These are phyloP conservation scores for Zizania palustris DNA, from an alignment of 202 grass and related monocot genomes.

Conservation along the genomic window DNA sequence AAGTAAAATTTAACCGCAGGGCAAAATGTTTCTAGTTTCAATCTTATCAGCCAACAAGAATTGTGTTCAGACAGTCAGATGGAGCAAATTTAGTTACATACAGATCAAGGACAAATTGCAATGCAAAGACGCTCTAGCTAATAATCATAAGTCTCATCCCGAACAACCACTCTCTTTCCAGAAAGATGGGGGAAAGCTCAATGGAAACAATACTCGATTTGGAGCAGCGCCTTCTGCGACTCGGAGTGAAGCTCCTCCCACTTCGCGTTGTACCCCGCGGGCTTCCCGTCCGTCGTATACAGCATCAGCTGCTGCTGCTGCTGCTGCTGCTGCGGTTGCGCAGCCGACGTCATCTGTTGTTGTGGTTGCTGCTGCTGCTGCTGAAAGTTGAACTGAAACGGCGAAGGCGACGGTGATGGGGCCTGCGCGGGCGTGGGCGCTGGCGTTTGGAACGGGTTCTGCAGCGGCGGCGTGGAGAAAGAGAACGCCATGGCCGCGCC, in stretches of 20 bases:
- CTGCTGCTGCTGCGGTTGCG: slow-evolving; percentile 15
- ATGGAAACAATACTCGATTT: slow-evolving; percentile 71
- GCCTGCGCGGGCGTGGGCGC: slow-evolving; percentile 31
- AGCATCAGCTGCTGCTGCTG: slow-evolving; percentile 56
- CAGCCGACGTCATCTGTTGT: slow-evolving; percentile 1
- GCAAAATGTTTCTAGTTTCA: neutral
- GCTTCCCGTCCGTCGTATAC: slow-evolving; percentile 63
- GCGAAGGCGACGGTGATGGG: slow-evolving; percentile 43
- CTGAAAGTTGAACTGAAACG: slow-evolving; percentile 50
- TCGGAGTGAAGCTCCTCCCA: slow-evolving; percentile 87
- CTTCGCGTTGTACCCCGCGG: slow-evolving; percentile 76
- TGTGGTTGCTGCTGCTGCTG: slow-evolving; percentile 38
- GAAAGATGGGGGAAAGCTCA: neutral
- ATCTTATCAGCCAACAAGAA: neutral
- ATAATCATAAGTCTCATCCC: slow-evolving; percentile 16
- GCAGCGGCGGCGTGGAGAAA: slow-evolving; percentile 55
- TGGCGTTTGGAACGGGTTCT: slow-evolving; percentile 59
- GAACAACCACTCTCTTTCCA: neutral
- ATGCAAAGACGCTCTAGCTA: neutral
- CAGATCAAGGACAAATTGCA: neutral
- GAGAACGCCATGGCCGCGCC: slow-evolving; percentile 58
- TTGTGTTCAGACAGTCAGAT: neutral
- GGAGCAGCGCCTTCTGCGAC: slow-evolving; percentile 85
- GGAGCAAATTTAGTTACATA: neutral
- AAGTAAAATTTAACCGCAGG: neutral